Conservation (phyloP, 352 stramenopile genomes). For the Blastocystis sp. region DNA sequence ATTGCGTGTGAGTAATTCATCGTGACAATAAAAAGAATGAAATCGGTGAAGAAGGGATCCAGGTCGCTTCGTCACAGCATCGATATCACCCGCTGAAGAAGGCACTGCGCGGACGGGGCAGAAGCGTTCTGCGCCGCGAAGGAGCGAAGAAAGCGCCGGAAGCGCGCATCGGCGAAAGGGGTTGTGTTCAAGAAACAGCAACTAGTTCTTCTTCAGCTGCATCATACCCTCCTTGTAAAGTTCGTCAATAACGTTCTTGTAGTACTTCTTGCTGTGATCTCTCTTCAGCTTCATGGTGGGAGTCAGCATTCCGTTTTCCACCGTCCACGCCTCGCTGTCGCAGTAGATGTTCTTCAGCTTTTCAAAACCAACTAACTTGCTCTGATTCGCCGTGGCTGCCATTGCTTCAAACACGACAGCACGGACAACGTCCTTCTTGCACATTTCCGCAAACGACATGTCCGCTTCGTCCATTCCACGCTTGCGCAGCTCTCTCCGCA, state of each 20-base stretch:
- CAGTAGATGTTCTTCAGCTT: conserved; percentile 86
- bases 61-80: neutral
- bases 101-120: too few species aligned
- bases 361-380: conserved; percentile 89
- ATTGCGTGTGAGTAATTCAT: neutral
- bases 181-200: conserved; percentile 62
- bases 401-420: conserved; percentile 83
- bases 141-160: conserved; percentile 37
- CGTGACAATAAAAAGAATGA: neutral
- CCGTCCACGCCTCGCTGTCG: conserved; percentile 83
- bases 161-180: conserved; percentile 29
- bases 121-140: neutral
- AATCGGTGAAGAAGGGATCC: neutral
- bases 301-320: conserved; percentile 90
- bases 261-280: conserved; percentile 81
- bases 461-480: conserved; percentile 76
- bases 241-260: conserved; percentile 79
- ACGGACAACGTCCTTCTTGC: conserved; percentile 77
- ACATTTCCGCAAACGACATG: conserved; percentile 76
- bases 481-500: conserved; percentile 81
- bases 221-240: conserved; percentile 79
- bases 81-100: neutral
- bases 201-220: conserved; percentile 11
- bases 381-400: conserved; percentile 79
- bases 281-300: conserved; percentile 95